Evolutionary conservation across 129 eudicot genomes (phyloP).

Genomic region (Scalesia atractyloides): DNA sequence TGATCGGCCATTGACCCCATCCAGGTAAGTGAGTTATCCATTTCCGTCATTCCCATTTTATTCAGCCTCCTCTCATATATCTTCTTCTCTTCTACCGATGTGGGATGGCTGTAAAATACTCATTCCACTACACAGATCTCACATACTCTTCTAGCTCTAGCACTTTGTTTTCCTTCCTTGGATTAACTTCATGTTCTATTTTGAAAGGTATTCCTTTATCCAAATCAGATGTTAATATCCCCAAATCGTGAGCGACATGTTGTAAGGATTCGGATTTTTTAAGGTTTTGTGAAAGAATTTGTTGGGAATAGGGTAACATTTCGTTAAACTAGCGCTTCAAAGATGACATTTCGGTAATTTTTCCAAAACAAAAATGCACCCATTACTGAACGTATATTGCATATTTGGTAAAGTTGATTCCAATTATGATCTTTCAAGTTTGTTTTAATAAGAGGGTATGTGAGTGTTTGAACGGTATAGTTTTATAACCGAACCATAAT

Average conservation of each 20-base stretch:
- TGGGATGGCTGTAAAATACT: not conserved
- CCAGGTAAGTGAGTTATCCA: slow-evolving; percentile 31
- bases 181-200: not conserved
- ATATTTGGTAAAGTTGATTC: too few species aligned
- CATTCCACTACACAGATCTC: not conserved
- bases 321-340: not conserved
- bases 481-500: too few species aligned
- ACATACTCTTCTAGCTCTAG: not conserved
- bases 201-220: not conserved
- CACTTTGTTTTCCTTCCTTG: not conserved
- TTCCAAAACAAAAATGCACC: too few species aligned
- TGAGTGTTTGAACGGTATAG: too few species aligned
- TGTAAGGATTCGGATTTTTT: too few species aligned
- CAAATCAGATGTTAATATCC: not conserved
- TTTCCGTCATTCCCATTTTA: not conserved
- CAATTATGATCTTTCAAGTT: too few species aligned
- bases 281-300: not conserved
- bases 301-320: not conserved
- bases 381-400: too few species aligned
- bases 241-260: not conserved
- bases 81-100: slow-evolving; percentile 2
- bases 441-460: too few species aligned
- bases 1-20: slow-evolving; percentile 49
- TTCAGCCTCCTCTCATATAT: not conserved
- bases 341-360: too few species aligned